Evolutionary conservation across 108 stramenopile genomes (phyloP).

Genomic region (Heterococcus sp.): DNA sequence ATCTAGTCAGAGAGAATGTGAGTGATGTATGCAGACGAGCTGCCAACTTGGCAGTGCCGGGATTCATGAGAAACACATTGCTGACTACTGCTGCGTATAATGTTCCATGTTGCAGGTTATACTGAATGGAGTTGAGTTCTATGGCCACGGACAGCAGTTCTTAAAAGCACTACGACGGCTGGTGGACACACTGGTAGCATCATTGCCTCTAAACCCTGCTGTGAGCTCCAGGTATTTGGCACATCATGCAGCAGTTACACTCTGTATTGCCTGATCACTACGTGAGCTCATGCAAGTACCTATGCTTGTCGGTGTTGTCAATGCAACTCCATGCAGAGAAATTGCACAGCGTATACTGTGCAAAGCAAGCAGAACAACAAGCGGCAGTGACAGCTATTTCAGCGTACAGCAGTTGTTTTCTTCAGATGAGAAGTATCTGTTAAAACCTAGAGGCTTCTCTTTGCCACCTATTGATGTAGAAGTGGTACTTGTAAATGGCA

Average conservation of each 20-base stretch:
- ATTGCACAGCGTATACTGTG: constrained; percentile 41
- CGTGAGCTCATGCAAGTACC: not conserved
- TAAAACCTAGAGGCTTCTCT: constrained; percentile 15
- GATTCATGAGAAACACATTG: too few species aligned
- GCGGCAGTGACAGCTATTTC: constrained; percentile 39
- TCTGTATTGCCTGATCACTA: not conserved
- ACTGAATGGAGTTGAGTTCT: constrained; percentile 38
- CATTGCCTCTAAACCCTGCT: too few species aligned
- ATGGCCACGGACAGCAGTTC: constrained; percentile 27
- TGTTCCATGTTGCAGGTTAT: constrained; percentile 5
- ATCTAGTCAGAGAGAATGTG: constrained; percentile 43
- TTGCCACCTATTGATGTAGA: constrained; percentile 31
- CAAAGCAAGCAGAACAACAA: constrained; percentile 43
- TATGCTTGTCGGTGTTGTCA: not conserved
- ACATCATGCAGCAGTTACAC: constrained; percentile 12
- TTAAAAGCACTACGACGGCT: constrained; percentile 27
- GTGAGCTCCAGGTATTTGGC: constrained; percentile 19
- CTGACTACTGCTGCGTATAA: not conserved
- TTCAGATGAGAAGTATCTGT: constrained; percentile 31
- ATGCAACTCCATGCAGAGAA: constrained; percentile 11
- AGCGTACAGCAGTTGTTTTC: constrained; percentile 38
- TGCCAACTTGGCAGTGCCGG: too few species aligned
- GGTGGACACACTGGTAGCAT: constrained; percentile 21
- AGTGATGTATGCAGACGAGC: too few species aligned
- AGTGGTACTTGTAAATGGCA: constrained; percentile 23